Evolutionary conservation across 768 basidiomycete species (phyloP).

Genomic region (Daedaleopsis sinensis): DNA sequence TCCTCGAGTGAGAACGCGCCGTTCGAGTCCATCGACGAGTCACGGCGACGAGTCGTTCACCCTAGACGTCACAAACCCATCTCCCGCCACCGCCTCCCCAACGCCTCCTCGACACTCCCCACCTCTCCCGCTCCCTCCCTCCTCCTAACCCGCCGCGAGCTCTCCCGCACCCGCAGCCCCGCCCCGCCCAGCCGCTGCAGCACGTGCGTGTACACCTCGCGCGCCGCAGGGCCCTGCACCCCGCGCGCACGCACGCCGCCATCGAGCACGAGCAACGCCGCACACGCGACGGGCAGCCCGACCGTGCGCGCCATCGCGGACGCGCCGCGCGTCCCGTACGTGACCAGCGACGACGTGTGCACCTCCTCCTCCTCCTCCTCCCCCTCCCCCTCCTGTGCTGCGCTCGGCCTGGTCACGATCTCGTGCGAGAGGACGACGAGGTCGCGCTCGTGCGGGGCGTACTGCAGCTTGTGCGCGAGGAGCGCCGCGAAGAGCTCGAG

Average conservation of each 20-base stretch:
- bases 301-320: slow-evolving; percentile 94
- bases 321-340: slow-evolving; percentile 57
- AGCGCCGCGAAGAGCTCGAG: slow-evolving; percentile 77
- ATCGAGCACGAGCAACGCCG: slow-evolving; percentile 71
- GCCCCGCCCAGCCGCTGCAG: slow-evolving; percentile 59
- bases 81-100: slow-evolving; percentile 12
- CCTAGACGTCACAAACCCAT: not conserved
- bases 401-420: slow-evolving; percentile 53
- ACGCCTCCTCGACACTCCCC: slow-evolving; percentile 10
- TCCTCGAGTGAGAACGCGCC: no score
- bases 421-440: slow-evolving; percentile 88
- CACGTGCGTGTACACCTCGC: slow-evolving; percentile 62
- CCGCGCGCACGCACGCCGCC: slow-evolving; percentile 54
- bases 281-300: slow-evolving; percentile 85
- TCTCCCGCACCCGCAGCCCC: slow-evolving; percentile 45
- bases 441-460: slow-evolving; percentile 74
- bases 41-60: no score
- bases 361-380: slow-evolving; percentile 49
- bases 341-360: slow-evolving; percentile 67
- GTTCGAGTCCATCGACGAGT: no score
- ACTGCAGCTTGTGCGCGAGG: slow-evolving; percentile 71
- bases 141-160: slow-evolving; percentile 19
- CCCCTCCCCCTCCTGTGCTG: no score
- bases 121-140: no score
- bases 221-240: slow-evolving; percentile 68